A percentile compares a stretch with the other conserved stretches of the same genome.
Evolutionary conservation across 495 filamentous ascomycete species (phyloP).

Genomic region (Xylaria intraflava): DNA sequence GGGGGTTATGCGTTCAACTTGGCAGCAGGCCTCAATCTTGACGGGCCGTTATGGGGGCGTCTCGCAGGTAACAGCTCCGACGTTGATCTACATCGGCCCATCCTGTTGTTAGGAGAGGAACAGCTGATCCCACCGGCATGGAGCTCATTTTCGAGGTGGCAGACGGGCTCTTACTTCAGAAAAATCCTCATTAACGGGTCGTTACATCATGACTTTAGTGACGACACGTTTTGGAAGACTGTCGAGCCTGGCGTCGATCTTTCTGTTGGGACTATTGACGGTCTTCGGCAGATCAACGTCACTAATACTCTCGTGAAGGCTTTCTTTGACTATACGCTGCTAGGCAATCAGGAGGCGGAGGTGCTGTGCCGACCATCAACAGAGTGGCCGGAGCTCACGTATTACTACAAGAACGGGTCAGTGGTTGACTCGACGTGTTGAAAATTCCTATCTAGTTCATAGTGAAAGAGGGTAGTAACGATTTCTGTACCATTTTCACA

Average conservation of each 20-base stretch:
- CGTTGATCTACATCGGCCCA: conserved; percentile 12
- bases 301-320: conserved; percentile 22
- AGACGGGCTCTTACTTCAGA: conserved; percentile 17
- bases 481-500: too few relatives aligned
- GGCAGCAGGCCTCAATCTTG: conserved; percentile 40
- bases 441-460: too few relatives aligned
- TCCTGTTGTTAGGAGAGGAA: conserved; percentile 5
- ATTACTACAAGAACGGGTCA: neutral
- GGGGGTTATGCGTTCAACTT: conserved; percentile 17
- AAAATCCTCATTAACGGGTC: conserved; percentile 18
- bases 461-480: too few relatives aligned
- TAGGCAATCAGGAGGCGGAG: neutral
- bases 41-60: conserved; percentile 34
- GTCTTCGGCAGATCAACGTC: conserved; percentile 12
- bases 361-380: conserved; percentile 13
- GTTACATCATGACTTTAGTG: conserved; percentile 28
- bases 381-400: conserved; percentile 21
- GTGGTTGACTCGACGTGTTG: neutral
- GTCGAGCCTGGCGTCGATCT: conserved; percentile 12
- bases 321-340: conserved; percentile 28
- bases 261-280: conserved; percentile 20
- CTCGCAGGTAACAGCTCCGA: conserved; percentile 1
- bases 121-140: conserved; percentile 10
- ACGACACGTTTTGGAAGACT: conserved; percentile 26
- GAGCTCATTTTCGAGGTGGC: conserved; percentile 8